These are phyloP conservation scores for Coccomyxa sp. DNA, from an alignment of 139 green algal genomes.

Conservation along the genomic window DNA sequence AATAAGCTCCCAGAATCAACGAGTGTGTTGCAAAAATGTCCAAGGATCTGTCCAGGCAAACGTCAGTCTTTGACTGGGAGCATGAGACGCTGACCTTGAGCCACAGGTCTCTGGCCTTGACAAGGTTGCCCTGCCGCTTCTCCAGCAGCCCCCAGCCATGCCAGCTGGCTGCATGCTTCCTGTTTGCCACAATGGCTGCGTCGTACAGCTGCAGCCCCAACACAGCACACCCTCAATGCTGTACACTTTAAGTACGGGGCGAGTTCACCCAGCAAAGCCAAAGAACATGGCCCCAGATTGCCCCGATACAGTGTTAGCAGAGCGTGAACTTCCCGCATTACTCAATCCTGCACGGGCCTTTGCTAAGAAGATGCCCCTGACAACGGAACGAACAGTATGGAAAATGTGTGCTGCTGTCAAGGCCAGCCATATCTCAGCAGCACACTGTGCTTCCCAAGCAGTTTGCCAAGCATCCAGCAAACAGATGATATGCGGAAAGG, in stretches of 20 bases:
- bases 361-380: not conserved
- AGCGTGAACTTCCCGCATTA: not conserved
- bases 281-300: too few relatives aligned
- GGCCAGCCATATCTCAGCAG: too few relatives aligned
- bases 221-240: too few relatives aligned
- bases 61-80: too few relatives aligned
- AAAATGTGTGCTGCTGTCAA: not conserved
- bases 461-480: too few relatives aligned
- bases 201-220: conserved; percentile 65
- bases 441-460: too few relatives aligned
- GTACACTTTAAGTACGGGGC: not conserved
- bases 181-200: conserved; percentile 81
- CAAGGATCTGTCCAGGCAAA: too few relatives aligned
- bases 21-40: too few relatives aligned
- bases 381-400: not conserved
- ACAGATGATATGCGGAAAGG: too few relatives aligned
- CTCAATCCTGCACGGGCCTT: not conserved
- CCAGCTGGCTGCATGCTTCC: conserved; percentile 84
- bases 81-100: conserved; percentile 30
- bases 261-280: too few relatives aligned
- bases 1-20: too few relatives aligned
- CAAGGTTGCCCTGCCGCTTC: conserved; percentile 80
- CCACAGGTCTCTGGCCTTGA: conserved; percentile 73
- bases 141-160: conserved; percentile 97
- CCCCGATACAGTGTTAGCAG: not conserved